phyloP scores from a whole-genome alignment of 2,329 filamentous ascomycete genomes.

The Botrytis squamosa region DNA sequence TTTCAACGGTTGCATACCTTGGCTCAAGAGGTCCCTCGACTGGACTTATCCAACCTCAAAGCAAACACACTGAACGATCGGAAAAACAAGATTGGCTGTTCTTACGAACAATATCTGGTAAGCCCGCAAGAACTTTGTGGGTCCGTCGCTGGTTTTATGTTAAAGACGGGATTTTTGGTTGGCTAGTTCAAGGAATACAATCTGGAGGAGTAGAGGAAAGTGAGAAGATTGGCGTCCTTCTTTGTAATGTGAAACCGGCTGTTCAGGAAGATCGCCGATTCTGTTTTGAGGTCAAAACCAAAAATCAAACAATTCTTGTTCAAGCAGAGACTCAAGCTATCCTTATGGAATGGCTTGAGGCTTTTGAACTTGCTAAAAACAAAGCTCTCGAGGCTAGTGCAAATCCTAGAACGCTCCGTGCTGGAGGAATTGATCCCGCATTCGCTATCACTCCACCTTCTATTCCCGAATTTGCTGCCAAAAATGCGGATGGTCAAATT shows the following conservation, averaged over 20 bases:
- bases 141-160: constrained; percentile 93
- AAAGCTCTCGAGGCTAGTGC: constrained; percentile 78
- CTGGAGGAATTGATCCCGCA: constrained; percentile 64
- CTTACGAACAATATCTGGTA: constrained; percentile 75
- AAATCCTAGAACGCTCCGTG: constrained; percentile 42
- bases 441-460: constrained; percentile 90
- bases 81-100: constrained; percentile 98
- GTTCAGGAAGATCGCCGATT: constrained; percentile 92
- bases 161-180: constrained; percentile 93
- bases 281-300: constrained; percentile 98
- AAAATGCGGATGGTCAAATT: constrained; percentile 64
- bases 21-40: constrained; percentile 66
- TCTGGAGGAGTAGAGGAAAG: constrained; percentile 87
- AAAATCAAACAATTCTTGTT: constrained; percentile 82
- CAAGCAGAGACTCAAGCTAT: constrained; percentile 92
- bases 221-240: constrained; percentile 89
- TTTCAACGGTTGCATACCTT: constrained; percentile 85
- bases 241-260: constrained; percentile 89
- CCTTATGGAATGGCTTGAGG: constrained; percentile 90
- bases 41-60: constrained; percentile 44
- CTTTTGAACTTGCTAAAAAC: constrained; percentile 92
- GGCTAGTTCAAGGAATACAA: constrained; percentile 78
- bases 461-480: constrained; percentile 87
- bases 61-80: constrained; percentile 50
- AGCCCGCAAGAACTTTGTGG: constrained; percentile 89